phyloP scores from a whole-genome alignment of 257 asterid genomes.

The Gentiana straminea region DNA sequence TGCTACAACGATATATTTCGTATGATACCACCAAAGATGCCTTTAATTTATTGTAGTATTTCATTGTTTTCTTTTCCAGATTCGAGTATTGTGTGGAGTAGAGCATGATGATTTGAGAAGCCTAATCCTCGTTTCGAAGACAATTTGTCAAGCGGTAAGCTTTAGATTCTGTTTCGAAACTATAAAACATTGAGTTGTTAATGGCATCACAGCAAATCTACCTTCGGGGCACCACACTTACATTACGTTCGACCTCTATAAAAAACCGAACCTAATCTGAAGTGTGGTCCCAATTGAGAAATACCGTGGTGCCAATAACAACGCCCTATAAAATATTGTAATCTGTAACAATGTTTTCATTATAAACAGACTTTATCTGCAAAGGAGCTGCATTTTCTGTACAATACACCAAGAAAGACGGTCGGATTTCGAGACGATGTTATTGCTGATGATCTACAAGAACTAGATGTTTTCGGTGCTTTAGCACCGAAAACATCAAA shows the following conservation, averaged over 20 bases:
- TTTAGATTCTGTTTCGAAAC: not conserved
- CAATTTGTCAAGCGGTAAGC: slow-evolving; percentile 55
- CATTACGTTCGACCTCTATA: no score
- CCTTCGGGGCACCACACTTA: no score
- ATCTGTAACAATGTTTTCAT: no score
- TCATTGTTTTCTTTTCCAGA: slow-evolving; percentile 21
- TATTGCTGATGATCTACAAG: slow-evolving; percentile 14
- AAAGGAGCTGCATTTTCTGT: slow-evolving; percentile 51
- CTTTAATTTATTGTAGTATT: no score
- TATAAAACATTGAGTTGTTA: not conserved
- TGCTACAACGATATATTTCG: no score
- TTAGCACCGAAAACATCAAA: slow-evolving; percentile 53
- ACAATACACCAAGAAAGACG: slow-evolving; percentile 52
- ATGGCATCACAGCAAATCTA: no score
- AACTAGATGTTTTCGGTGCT: slow-evolving; percentile 31
- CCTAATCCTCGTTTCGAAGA: slow-evolving; percentile 44
- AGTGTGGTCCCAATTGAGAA: no score
- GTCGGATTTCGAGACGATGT: slow-evolving; percentile 18
- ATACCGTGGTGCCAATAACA: no score
- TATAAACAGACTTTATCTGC: slow-evolving; percentile 49
- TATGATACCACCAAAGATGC: no score
- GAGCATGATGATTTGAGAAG: slow-evolving; percentile 78
- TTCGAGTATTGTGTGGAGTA: slow-evolving; percentile 59
- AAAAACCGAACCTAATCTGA: no score
- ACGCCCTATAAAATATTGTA: no score